Base-by-base conservation (phyloP, 192 early-diverging fungal genomes). In the Backusella tarrabulga region DNA sequence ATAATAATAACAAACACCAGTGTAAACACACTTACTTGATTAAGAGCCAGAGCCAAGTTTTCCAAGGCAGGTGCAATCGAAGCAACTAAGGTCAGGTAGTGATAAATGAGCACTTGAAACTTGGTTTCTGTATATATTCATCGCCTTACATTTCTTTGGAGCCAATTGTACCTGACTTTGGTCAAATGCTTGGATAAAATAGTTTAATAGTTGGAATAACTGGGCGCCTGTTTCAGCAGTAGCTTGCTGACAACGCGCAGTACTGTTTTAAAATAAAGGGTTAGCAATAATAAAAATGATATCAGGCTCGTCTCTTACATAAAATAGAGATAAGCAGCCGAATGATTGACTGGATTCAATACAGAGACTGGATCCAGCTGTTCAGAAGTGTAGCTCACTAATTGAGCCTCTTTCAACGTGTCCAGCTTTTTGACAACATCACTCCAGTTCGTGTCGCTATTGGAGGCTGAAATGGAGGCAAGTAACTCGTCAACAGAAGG, bases 241-340 rank as follows among this genome's bases (percentile, higher is more conserved):
- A 34, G 78, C 87, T 36, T 75, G 76, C 73, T 76, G 77, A 69
- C 83, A 83, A 46, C 84, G 77, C 34, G 84, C 75, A 21, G 83
- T 86, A 72, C 78, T 77, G 17, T 3, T 26, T 32, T 34, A 26
- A 67, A 70, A 32, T 26, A 34, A 21, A 60, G n/a, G 23, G 4
- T 42, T 2, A 68, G 14, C 4, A 23, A 11, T 12, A 32, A 29
- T 29, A 63, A 4, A 3, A 14, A 63, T 26, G 76, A 21, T 19
- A 21, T 1, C 29, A 38, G 11, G 42, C 11, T n/a, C 8, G 11
- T 8, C 12, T 41, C 82, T 82, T 86, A 86, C 87, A 88, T 80
- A 21, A 88, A 88, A 68, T 86, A 83, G 0, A 86, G 71, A 73
- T 85, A 88, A n/a, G 82, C 87, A 35, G 85, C 72, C 29, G 80